Evolutionary conservation across 345 rosid genomes (phyloP).

Genomic region (Salix viminalis): DNA sequence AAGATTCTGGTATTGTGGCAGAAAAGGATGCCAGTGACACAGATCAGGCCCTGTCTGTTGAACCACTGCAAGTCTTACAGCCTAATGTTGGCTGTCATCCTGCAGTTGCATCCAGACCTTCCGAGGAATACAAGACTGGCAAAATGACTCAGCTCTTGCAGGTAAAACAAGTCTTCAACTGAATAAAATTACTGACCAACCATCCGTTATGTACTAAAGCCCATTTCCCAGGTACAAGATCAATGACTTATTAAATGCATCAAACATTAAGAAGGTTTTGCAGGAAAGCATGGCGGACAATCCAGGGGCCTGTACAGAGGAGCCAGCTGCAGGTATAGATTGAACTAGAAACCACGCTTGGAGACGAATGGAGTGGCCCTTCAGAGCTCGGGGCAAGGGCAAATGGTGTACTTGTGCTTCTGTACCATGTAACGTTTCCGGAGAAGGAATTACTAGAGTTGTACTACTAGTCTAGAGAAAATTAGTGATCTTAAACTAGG

Average conservation of each 20-base stretch:
- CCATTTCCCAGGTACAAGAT: neutral
- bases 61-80: constrained; percentile 57
- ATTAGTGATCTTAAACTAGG: neutral
- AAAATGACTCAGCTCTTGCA: constrained; percentile 85
- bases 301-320: constrained; percentile 28
- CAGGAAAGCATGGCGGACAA: constrained; percentile 70
- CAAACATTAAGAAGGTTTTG: constrained; percentile 51
- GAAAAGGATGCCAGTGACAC: constrained; percentile 27
- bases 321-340: constrained; percentile 3
- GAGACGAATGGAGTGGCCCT: constrained; percentile 12
- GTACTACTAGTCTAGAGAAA: neutral
- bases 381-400: neutral
- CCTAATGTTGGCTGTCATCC: constrained; percentile 35
- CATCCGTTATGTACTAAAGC: too few species aligned
- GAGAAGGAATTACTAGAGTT: neutral
- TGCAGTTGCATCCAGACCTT: constrained; percentile 39
- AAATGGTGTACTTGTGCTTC: neutral
- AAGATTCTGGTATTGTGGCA: constrained; percentile 9
- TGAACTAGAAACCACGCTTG: constrained; percentile 2
- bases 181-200: neutral
- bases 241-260: neutral
- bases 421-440: neutral
- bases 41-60: constrained; percentile 56
- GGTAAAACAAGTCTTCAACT: constrained; percentile 34
- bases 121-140: constrained; percentile 55